Evolutionary conservation across 1,284 basidiomycete genomes (phyloP).

Genomic region (Pseudozyma hubeiensis): DNA sequence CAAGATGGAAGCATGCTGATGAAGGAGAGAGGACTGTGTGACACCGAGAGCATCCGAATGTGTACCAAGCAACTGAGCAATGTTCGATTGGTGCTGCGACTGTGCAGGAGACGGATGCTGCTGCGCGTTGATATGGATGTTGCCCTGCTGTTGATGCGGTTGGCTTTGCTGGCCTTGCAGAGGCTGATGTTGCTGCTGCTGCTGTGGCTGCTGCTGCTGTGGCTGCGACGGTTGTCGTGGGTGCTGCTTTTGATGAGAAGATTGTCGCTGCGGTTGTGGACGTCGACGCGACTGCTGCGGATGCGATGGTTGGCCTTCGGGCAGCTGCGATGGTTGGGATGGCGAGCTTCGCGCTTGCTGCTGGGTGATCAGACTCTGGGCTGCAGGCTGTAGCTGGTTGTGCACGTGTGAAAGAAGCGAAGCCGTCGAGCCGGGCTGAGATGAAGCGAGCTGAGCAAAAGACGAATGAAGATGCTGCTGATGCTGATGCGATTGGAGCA

Average conservation of each 20-base stretch:
- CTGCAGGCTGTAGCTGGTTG: slow-evolving; percentile 23
- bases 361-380: slow-evolving; percentile 5
- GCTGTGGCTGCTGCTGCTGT: slow-evolving; percentile 15
- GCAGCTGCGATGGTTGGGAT: slow-evolving; percentile 5
- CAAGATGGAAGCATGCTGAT: slow-evolving; percentile 41
- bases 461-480: slow-evolving; percentile 26
- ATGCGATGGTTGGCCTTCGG: slow-evolving; percentile 9
- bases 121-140: slow-evolving; percentile 17
- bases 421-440: slow-evolving; percentile 18
- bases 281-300: slow-evolving; percentile 16
- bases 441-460: slow-evolving; percentile 34
- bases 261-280: slow-evolving; percentile 24
- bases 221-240: slow-evolving; percentile 12
- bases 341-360: slow-evolving; percentile 21
- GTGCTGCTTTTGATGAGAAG: slow-evolving; percentile 15
- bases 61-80: slow-evolving; percentile 28
- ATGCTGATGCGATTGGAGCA: slow-evolving; percentile 32
- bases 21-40: slow-evolving; percentile 21
- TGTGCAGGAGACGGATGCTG: slow-evolving; percentile 13
- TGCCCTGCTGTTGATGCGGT: slow-evolving; percentile 17
- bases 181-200: slow-evolving; percentile 18
- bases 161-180: slow-evolving; percentile 14
- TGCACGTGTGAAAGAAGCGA: slow-evolving; percentile 34
- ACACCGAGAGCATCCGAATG: slow-evolving; percentile 4
- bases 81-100: slow-evolving; percentile 5